A percentile compares a stretch with the other conserved stretches of the same genome.
Conservation (phyloP, 805 yeast species). For the Clavispora carvajalis region DNA sequence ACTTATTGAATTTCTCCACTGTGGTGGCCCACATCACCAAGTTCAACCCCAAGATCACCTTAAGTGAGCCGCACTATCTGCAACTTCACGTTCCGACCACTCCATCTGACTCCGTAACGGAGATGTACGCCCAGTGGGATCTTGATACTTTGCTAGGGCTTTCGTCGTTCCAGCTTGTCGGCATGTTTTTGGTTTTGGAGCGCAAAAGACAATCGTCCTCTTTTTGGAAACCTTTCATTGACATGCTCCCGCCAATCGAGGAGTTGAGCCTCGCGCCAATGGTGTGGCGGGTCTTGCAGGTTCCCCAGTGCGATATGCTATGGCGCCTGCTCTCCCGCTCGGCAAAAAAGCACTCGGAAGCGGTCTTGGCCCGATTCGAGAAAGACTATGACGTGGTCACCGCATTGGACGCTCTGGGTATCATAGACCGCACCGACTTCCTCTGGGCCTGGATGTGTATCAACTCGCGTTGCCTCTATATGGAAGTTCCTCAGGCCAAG, state of each 20-base stretch:
- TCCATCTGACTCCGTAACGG: slow-evolving; percentile 20
- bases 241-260: slow-evolving; percentile 51
- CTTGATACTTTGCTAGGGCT: slow-evolving; percentile 35
- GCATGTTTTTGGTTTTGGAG: slow-evolving; percentile 48
- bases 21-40: slow-evolving; percentile 38
- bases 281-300: slow-evolving; percentile 45
- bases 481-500: slow-evolving; percentile 54
- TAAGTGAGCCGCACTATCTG: slow-evolving; percentile 16
- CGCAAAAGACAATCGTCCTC: slow-evolving; percentile 32
- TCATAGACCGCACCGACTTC: slow-evolving; percentile 26
- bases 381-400: slow-evolving; percentile 40
- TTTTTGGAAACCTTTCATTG: slow-evolving; percentile 67
- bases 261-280: slow-evolving; percentile 60
- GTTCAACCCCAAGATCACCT: slow-evolving; percentile 35
- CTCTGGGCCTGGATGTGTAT: slow-evolving; percentile 81
- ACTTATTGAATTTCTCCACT: slow-evolving; percentile 54
- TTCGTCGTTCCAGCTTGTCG: slow-evolving; percentile 56
- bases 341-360: slow-evolving; percentile 32
- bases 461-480: slow-evolving; percentile 86
- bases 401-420: slow-evolving; percentile 8
- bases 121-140: slow-evolving; percentile 26
- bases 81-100: slow-evolving; percentile 21
- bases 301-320: slow-evolving; percentile 21
- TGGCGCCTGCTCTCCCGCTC: slow-evolving; percentile 41
- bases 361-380: slow-evolving; percentile 39